Evolutionary conservation across 1,284 basidiomycete genomes (phyloP), one percentile per base, ranked within the genome.

Genomic region (Stygiomarasmius scandens): DNA sequence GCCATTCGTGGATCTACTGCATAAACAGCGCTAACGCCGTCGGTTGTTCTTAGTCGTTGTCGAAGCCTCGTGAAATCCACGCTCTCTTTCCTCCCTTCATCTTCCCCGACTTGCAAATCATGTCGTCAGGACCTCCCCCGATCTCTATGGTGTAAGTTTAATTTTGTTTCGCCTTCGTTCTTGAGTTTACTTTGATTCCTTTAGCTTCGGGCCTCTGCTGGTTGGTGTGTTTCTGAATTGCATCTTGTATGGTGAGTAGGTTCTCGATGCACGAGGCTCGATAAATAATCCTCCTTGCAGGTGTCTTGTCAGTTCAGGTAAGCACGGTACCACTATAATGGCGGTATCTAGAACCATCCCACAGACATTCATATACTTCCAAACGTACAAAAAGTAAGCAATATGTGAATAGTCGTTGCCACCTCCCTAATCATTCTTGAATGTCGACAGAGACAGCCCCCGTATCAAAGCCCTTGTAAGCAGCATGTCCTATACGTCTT

Each of bases 161-260:
- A 4, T 9, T 32, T 16, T 41, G 38, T 5, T 16, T 5, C 4
- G 8, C 32, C 4, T 41, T 8, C 38, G 16, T 4, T 12, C 8
- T n/a, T 19, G 4, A 41, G 38, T 16, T 41, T 5, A 19, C 5
- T 16, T 41, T 16, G 8, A 9, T 16, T 6, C 16, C 38, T 41
- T 16, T 41, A 60, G 58, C 5, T 62, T 55, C 49, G 61, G 59
- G n/a, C 61, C 59, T 16, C 58, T 58, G 59, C 56, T 63, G 41
- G 58, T 61, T 32, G 61, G 61, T 12, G 61, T 61, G 14, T 59
- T 63, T 25, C 41, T 63, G 12, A 61, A 63, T 29, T 57, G 55
- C 32, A 61, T 59, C 20, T 43, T 61, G n/a, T 63, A 63, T 36
- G 61, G 61, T 63, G 27, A 8, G 55, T 32, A 32, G 6, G 5